Evolutionary conservation across 2,329 filamentous ascomycete genomes (phyloP), one percentile per base, ranked within the genome.

Genomic region (Pseudofabraea citricarpa): DNA sequence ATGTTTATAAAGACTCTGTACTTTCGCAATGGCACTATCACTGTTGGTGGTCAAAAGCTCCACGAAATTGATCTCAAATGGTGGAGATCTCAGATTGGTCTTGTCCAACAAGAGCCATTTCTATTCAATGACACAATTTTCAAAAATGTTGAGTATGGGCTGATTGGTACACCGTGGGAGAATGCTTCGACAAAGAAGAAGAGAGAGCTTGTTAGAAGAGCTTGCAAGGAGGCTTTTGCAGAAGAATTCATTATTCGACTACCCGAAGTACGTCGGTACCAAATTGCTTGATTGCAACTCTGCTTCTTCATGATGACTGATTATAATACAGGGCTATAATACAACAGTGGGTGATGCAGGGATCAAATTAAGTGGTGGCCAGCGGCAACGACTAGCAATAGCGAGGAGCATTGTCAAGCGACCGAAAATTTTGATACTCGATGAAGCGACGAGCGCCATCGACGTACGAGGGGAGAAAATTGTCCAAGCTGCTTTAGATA

Each of bases 311-410:
- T 13, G 21, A 9, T 21, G 15, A 21, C 19, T 22, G 31, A 21
- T 55, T 23, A 48, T 26, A 16, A 18, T 79, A 7, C 20, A 85
- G 67, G 78, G 79, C 1, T 90, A 90, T 56, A 72, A 83, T 4
- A 88, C 87, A 0, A 63, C 74, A 3, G 86, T 91, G 1, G 87
- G 87, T 2, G 85, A 90, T 53, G 75, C 75, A 19, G 87, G 87
- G 3, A 81, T 83, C 37, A 87, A 86, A 59, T 68, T 93, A 1
- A 88, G 83, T 13, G 85, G 87, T 13, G 88, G 88, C 0, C 87
- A 94, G 59, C 75, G 85, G 6, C 87, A 93, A 59, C 75, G 88
- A 2, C 74, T 93, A 12, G 85, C 86, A 3, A 89, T 45, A 80
- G 83, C 1, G 1, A 73, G 87, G 22, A 83, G 81, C 29, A 87